Percentiles rank a stretch among this genome's conserved stretches.
Conservation (phyloP, 192 early-diverging fungal genomes). For the Umbelopsis vinacea region DNA sequence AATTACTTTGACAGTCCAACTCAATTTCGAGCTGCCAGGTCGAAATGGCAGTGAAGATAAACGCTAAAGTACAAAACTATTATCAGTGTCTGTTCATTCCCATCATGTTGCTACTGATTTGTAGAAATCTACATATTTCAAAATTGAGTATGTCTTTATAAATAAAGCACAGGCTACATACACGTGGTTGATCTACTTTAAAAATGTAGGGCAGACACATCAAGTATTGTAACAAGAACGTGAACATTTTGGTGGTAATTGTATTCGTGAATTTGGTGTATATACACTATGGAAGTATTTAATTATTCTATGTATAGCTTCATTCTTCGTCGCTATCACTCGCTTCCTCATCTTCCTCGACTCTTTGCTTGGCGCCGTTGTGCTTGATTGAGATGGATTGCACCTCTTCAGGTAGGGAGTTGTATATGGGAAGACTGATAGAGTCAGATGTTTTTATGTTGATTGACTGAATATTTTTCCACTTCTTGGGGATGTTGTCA, state of each 20-base stretch:
- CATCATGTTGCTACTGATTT: too few species aligned
- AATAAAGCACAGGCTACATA: too few species aligned
- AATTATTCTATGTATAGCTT: slow-evolving; percentile 9
- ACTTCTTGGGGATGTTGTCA: slow-evolving; percentile 72
- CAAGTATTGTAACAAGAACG: neutral
- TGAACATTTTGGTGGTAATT: slow-evolving; percentile 15
- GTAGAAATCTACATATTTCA: too few species aligned
- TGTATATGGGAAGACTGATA: slow-evolving; percentile 82
- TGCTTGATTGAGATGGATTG: neutral
- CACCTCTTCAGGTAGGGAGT: slow-evolving; percentile 54
- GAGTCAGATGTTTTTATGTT: slow-evolving; percentile 84
- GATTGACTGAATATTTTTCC: slow-evolving; percentile 86
- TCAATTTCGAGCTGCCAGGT: too few species aligned
- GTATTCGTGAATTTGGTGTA: slow-evolving; percentile 5
- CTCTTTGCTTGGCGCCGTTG: neutral
- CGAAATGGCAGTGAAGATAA: too few species aligned
- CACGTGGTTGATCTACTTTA: too few species aligned
- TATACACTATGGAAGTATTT: slow-evolving; percentile 18
- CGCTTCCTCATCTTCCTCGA: slow-evolving; percentile 8
- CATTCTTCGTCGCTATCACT: slow-evolving; percentile 19
- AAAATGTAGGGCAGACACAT: too few species aligned
- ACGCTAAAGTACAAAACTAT: too few species aligned
- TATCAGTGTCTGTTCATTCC: too few species aligned
- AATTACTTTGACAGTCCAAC: neutral
- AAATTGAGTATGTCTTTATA: too few species aligned